Percentiles rank a stretch among this genome's conserved stretches.
Evolutionary conservation across 1,284 basidiomycete genomes (phyloP).

Genomic region (Malassezia cuniculi): DNA sequence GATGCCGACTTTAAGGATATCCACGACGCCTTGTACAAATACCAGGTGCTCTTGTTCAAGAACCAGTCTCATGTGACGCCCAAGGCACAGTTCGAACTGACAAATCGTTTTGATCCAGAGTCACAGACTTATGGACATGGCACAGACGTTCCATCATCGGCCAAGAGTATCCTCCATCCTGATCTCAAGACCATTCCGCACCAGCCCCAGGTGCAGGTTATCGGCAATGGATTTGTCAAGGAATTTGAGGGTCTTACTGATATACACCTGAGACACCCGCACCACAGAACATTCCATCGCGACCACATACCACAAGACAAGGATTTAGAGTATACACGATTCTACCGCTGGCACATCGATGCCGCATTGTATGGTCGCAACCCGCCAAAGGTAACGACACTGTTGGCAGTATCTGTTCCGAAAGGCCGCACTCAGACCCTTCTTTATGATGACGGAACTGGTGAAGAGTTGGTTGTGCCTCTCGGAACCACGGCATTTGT

Average conservation of each 20-base stretch:
- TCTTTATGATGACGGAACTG: constrained; percentile 77
- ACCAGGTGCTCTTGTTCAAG: constrained; percentile 7
- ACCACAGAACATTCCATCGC: constrained; percentile 77
- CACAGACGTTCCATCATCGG: constrained; percentile 2
- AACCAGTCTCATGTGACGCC: constrained; percentile 6
- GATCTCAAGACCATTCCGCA: constrained; percentile 44
- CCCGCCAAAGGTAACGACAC: constrained; percentile 67
- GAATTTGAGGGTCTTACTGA: constrained; percentile 15
- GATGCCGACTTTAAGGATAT: constrained; percentile 4
- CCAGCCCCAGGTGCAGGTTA: constrained; percentile 44
- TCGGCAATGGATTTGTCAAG: constrained; percentile 36
- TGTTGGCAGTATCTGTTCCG: constrained; percentile 68
- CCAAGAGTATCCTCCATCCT: constrained; percentile 36
- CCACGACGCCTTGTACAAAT: constrained; percentile 6
- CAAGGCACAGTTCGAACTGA: constrained; percentile 6
- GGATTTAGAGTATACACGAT: constrained; percentile 61
- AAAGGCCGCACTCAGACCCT: constrained; percentile 57
- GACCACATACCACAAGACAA: constrained; percentile 65
- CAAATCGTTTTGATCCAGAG: constrained; percentile 3
- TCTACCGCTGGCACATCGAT: constrained; percentile 71
- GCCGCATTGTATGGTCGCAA: constrained; percentile 75
- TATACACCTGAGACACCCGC: constrained; percentile 56
- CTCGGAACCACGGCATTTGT: constrained; percentile 67
- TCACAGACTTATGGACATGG: constrained; percentile 8
- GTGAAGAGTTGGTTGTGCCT: constrained; percentile 66